Evolutionary conservation across 192 early-diverging fungal species (phyloP).

Genomic region (Funneliformis geosporum): DNA sequence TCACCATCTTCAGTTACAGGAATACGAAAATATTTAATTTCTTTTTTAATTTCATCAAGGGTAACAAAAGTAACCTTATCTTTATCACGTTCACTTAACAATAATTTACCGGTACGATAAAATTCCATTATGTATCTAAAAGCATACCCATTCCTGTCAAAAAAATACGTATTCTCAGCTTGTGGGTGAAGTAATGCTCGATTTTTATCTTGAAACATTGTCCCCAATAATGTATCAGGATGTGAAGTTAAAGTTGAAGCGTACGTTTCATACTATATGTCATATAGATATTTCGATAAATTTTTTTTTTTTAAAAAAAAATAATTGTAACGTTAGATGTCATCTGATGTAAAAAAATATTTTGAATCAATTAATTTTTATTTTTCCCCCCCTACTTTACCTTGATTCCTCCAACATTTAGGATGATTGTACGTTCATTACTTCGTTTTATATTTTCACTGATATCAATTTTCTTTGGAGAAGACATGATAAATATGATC

Average conservation of each 20-base stretch:
- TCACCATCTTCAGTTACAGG: neutral
- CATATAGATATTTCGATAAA: too few species aligned
- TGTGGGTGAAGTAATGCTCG: neutral
- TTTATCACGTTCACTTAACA: neutral
- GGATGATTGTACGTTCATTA: neutral
- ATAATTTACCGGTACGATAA: conserved; percentile 25
- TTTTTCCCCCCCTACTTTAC: neutral
- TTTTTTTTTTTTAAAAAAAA: too few species aligned
- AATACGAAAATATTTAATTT: neutral
- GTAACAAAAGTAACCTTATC: neutral
- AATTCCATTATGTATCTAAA: conserved; percentile 23
- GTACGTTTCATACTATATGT: conserved; percentile 18
- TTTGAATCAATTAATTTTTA: neutral
- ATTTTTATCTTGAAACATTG: conserved; percentile 16
- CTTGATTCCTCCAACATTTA: conserved; percentile 28
- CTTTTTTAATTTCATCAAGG: neutral
- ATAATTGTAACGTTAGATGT: neutral
- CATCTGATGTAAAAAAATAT: neutral
- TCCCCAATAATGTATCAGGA: conserved; percentile 27
- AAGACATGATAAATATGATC: neutral
- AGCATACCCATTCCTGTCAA: conserved; percentile 28
- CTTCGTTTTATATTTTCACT: neutral
- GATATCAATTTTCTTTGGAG: neutral
- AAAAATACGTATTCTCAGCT: conserved; percentile 17
- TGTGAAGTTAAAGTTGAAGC: conserved; percentile 10